phyloP scores from a whole-genome alignment of 73 alveolate genomes.

The Blepharisma japonicum region DNA sequence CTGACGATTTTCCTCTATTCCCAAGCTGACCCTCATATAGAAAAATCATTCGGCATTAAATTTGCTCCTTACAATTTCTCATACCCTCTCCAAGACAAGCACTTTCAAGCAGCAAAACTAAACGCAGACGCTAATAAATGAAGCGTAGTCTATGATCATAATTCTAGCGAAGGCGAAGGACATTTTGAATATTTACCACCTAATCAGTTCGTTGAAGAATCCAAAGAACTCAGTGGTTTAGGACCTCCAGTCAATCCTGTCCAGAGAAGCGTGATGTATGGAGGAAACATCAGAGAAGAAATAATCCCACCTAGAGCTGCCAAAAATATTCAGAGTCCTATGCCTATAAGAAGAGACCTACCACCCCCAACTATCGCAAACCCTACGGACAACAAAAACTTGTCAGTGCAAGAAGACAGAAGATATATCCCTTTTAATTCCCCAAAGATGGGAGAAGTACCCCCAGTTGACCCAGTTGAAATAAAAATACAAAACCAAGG shows the following conservation, averaged over 20 bases:
- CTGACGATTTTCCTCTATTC: conserved; percentile 56
- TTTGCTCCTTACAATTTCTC: conserved; percentile 75
- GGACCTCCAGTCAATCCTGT: conserved; percentile 39
- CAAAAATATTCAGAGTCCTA: not conserved
- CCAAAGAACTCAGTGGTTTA: conserved; percentile 45
- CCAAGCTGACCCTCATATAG: conserved; percentile 74
- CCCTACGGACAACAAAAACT: too few relatives aligned
- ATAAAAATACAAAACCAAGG: not conserved
- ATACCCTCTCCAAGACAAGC: conserved; percentile 61
- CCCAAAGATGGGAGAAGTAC: too few relatives aligned
- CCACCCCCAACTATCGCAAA: too few relatives aligned
- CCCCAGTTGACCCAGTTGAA: too few relatives aligned
- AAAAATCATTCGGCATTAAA: conserved; percentile 54
- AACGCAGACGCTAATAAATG: conserved; percentile 67
- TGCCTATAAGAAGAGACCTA: too few relatives aligned
- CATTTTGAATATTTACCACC: conserved; percentile 47
- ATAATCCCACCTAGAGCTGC: conserved; percentile 26
- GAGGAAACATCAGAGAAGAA: conserved; percentile 42
- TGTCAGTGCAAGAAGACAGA: too few relatives aligned
- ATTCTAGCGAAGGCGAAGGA: conserved; percentile 35
- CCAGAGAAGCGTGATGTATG: conserved; percentile 56
- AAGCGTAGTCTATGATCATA: conserved; percentile 74
- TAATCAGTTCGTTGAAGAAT: conserved; percentile 32
- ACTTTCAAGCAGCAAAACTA: conserved; percentile 55
- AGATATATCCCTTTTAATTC: too few relatives aligned